Base-by-base conservation (phyloP, 2,329 filamentous ascomycete genomes). In the Zymoseptoria tritici region DNA sequence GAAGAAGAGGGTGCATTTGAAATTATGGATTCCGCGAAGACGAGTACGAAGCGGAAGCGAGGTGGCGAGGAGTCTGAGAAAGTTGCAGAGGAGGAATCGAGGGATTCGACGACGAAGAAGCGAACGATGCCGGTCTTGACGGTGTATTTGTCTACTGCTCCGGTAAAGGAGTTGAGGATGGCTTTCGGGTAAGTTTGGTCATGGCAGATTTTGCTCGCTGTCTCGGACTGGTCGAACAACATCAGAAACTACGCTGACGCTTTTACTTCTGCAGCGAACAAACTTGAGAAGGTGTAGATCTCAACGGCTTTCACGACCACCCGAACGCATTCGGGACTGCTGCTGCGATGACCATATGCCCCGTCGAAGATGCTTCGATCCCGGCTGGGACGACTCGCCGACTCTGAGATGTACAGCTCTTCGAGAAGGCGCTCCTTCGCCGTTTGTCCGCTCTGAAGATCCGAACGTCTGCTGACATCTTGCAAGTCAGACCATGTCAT, bases 101-200 rank as follows among this genome's bases (percentile, higher is more conserved):
- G 70, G 76, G 79, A 63, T 82, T 82, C 4, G 74, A 19, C 82
- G 20, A 71, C 80, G 65, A 79, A 79, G 26, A 71, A 77, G 62
- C 76, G 77, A 61, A 77, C 73, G 21, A 73, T 80, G 56, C 81
- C 82, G 16, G 79, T 83, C 49, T 75, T 90, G 78, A 83, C 81
- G 62, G 75, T 87, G 21, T 85, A 87, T 64, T 70, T 90, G 16
- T 83, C 84, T 0, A 72, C 76, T 24, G 72, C 73, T 13, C 74
- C 81, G 11, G 72, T 89, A 36, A 79, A 81, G 19, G 82, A 84
- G 63, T 71, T 90, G 54, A 82, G 77, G 63, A 75, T 70, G 29
- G 77, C 76, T 50, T 75, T 74, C 22, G 81, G 77, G 72, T 74
- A 60, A 62, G 69, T 62, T 31, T 21, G 22, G 16, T 59, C n/a